phyloP scores from a whole-genome alignment of 1,284 basidiomycete species.

The Tilletia walkeri region DNA sequence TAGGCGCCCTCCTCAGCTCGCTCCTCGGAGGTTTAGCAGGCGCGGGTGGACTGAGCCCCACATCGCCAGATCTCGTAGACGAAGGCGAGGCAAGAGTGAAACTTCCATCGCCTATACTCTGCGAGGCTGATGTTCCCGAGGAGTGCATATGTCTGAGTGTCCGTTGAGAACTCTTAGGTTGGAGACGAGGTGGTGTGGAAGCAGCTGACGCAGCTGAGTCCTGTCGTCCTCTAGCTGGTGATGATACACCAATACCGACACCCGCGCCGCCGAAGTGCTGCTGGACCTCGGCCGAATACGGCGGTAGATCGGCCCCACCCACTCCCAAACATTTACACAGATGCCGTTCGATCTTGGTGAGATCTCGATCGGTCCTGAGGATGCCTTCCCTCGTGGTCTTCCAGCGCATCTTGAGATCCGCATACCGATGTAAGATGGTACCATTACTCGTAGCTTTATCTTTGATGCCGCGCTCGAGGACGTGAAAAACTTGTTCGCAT shows the following conservation, averaged over 20 bases:
- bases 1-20: constrained; percentile 30
- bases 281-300: neutral
- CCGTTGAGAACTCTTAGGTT: constrained; percentile 7
- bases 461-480: constrained; percentile 84
- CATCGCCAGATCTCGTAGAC: too few species aligned
- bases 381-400: constrained; percentile 73
- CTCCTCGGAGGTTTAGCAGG: constrained; percentile 22
- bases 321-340: neutral
- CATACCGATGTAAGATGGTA: constrained; percentile 79
- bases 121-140: neutral
- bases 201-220: neutral
- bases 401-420: constrained; percentile 81
- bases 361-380: constrained; percentile 72
- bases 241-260: neutral
- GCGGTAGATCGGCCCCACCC: neutral
- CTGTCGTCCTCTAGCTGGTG: neutral
- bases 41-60: constrained; percentile 25
- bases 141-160: neutral
- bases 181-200: neutral
- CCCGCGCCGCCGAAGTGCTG: neutral
- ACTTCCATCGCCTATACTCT: neutral
- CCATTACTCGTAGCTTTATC: constrained; percentile 91
- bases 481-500: constrained; percentile 83
- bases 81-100: neutral
- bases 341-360: constrained; percentile 63